Percentiles rank a stretch among this genome's conserved stretches.
Evolutionary conservation across 768 basidiomycete genomes (phyloP).

Genomic region (Amanita muscaria): DNA sequence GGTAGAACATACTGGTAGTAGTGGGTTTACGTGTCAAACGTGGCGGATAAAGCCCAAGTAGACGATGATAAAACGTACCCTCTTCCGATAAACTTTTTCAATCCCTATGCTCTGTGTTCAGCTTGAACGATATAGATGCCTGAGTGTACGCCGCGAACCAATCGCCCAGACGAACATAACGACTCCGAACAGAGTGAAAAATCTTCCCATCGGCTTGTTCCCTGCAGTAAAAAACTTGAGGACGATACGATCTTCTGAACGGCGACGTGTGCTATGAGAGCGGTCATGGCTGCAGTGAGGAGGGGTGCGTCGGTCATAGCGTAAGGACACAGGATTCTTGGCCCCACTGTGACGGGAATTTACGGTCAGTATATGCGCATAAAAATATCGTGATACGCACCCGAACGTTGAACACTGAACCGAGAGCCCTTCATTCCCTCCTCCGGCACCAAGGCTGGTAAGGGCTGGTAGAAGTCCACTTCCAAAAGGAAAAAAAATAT

Average conservation of each 20-base stretch:
- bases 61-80: conserved; percentile 35
- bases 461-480: too few relatives aligned
- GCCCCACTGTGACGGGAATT: conserved; percentile 25
- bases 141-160: conserved; percentile 46
- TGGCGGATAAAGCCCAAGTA: not conserved
- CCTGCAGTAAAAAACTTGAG: conserved; percentile 47
- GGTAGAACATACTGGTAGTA: conserved; percentile 44
- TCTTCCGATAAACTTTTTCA: conserved; percentile 58
- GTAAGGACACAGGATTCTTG: conserved; percentile 29
- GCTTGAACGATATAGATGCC: conserved; percentile 43
- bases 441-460: too few relatives aligned
- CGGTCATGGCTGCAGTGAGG: conserved; percentile 20
- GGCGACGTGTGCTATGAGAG: conserved; percentile 10
- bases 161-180: conserved; percentile 45
- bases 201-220: conserved; percentile 39
- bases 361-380: not conserved
- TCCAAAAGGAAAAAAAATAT: too few relatives aligned
- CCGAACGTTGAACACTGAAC: conserved; percentile 28
- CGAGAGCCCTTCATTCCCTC: conserved; percentile 30
- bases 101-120: conserved; percentile 64
- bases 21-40: too few relatives aligned
- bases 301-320: conserved; percentile 24
- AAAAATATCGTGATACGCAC: conserved; percentile 12
- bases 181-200: conserved; percentile 44
- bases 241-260: conserved; percentile 32